These are phyloP conservation scores for Backusella australiensis DNA, from an alignment of 192 early-diverging fungal species.

Conservation along the genomic window DNA sequence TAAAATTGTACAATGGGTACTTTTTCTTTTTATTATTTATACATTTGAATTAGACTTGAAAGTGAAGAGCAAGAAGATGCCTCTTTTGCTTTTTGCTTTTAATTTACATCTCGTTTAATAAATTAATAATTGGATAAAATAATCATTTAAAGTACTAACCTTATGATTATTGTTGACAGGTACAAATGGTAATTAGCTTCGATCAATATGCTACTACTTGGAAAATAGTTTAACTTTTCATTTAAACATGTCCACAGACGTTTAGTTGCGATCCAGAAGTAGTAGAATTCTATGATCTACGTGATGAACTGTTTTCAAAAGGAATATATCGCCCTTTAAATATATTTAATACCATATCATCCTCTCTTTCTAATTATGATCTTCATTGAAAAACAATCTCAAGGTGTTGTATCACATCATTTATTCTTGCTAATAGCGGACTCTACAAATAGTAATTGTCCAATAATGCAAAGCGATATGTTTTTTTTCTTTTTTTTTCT, in stretches of 20 bases:
- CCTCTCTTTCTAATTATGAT: background rate
- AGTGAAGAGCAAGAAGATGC: background rate
- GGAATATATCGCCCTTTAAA: background rate
- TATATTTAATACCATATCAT: background rate
- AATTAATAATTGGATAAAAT: background rate
- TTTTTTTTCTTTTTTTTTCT: background rate
- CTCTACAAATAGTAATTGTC: background rate
- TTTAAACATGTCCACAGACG: background rate
- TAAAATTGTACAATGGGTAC: background rate
- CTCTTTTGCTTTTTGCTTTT: background rate
- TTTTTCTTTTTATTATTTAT: background rate
- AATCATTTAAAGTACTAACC: background rate
- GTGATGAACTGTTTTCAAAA: background rate
- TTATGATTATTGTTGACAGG: background rate
- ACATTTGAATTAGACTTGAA: background rate
- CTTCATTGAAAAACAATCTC: background rate
- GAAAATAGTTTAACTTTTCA: background rate
- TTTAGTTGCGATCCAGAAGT: background rate
- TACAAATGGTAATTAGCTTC: background rate
- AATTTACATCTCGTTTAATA: background rate
- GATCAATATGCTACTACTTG: background rate
- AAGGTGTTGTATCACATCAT: conserved; percentile 4
- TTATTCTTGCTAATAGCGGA: background rate
- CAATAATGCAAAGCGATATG: background rate
- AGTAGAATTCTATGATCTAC: background rate